Base-by-base conservation (phyloP, 345 rosid genomes). In the Linum usitatissimum region DNA sequence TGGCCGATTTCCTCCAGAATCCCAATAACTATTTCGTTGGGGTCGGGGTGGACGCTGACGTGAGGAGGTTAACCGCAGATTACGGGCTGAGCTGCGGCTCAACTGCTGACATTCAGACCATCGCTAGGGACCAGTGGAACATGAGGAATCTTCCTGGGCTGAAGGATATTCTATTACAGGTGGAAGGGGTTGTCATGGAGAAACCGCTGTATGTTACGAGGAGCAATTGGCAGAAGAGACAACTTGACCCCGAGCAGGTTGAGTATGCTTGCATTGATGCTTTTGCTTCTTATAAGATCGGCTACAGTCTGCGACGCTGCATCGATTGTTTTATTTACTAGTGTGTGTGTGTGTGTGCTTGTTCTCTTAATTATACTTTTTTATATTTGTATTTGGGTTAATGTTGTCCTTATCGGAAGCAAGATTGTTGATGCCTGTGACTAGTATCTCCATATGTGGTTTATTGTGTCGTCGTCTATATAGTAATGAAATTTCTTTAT, bases 241-340 rank as follows among this genome's bases (percentile, higher is more conserved):
- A 42, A 28, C 75, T 75, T 1, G 21, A 18, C 30, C 28, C 13
- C 17, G n/a, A 15, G 18, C 79, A 58, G 67, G 66, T 75, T 58
- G 67, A 73, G 12, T 78, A 68, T 75, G 77, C 76, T 30, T 2
- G 68, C 20, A 68, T 77, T 59, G 80, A 75, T 58, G 75, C 75
- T 14, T 70, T 62, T 70, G 77, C 76, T 66, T 75, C 75, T 5
- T 73, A 40, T 54, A 53, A 53, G 57, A 62, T 76, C 28, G 75
- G 75, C 13, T 45, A 55, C 30, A 59, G 9, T 40, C 63, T 76
- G 34, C 28, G 70, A 7, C 5, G 8, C 38, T 3, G 8, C 38
- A 34, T 34, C 38, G 5, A 34, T 5, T 0, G 3, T 34, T 5
- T 5, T 5, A 34, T 34, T 34, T 34, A 7, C 38, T 34, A 34